Percentiles rank a stretch among this genome's conserved stretches.
These are phyloP conservation scores for Sphenostylis stenocarpa DNA, from an alignment of 306 rosid genomes.

Conservation along the genomic window DNA sequence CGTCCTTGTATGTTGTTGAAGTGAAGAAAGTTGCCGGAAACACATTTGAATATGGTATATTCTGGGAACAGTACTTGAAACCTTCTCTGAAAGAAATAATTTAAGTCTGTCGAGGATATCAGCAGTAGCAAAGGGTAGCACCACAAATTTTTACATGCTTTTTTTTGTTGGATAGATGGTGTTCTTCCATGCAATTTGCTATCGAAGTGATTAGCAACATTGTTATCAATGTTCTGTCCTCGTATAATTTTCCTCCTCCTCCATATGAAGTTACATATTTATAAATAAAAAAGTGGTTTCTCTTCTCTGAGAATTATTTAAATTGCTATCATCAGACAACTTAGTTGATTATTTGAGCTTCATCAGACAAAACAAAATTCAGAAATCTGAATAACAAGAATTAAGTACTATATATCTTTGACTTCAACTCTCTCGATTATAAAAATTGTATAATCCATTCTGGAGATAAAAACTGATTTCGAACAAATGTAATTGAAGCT, in stretches of 20 bases:
- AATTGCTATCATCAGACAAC: not conserved
- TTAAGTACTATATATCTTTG: not conserved
- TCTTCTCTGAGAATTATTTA: not conserved
- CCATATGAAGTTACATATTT: not conserved
- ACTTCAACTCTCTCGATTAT: not conserved
- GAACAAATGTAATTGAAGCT: not conserved
- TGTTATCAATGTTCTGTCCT: not conserved
- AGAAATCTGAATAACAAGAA: not conserved
- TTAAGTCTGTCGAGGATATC: conserved; percentile 63
- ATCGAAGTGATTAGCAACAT: not conserved
- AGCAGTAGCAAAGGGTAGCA: conserved; percentile 25
- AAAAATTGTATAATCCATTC: too few relatives aligned
- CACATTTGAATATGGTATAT: conserved; percentile 52
- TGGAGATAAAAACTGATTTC: not conserved
- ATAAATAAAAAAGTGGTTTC: not conserved
- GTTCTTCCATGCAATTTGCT: not conserved
- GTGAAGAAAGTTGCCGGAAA: conserved; percentile 68
- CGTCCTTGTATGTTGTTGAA: conserved; percentile 64
- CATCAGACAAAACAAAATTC: not conserved
- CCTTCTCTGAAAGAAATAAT: conserved; percentile 61
- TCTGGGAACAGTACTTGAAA: conserved; percentile 49
- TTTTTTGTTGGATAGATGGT: not conserved
- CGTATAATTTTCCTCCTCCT: not conserved
- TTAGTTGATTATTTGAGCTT: not conserved
- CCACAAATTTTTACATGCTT: not conserved